A percentile compares a stretch with the other conserved stretches of the same genome.
Conservation (phyloP, 805 yeast species). For the Tetrapisispora iriomotensis region DNA sequence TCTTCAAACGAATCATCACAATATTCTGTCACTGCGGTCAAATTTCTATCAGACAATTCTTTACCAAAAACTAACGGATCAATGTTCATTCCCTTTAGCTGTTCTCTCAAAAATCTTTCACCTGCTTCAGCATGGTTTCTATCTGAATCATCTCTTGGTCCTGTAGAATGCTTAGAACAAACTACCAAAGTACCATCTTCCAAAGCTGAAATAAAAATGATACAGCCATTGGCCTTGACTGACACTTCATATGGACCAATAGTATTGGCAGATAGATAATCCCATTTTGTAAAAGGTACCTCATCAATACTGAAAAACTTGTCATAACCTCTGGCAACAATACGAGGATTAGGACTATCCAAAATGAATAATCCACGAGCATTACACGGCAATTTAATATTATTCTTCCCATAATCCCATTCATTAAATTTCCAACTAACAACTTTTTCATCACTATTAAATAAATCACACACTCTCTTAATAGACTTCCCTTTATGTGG, state of each 20-base stretch:
- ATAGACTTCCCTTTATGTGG: conserved; percentile 28
- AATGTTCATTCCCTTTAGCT: conserved; percentile 36
- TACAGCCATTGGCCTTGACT: conserved; percentile 89
- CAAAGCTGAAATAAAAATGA: conserved; percentile 70
- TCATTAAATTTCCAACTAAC: conserved; percentile 78
- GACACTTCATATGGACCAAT: conserved; percentile 74
- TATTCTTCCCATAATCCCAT: conserved; percentile 66
- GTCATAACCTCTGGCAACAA: conserved; percentile 83
- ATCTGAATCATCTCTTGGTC: conserved; percentile 42
- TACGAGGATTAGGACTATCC: conserved; percentile 30
- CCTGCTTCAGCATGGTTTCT: conserved; percentile 75
- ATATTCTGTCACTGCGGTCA: conserved; percentile 84
- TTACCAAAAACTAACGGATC: conserved; percentile 45
- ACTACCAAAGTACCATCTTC: conserved; percentile 70
- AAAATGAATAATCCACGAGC: conserved; percentile 78
- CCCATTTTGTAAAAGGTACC: conserved; percentile 41
- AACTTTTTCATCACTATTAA: conserved; percentile 20
- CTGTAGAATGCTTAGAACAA: conserved; percentile 87
- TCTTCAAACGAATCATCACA: conserved; percentile 94
- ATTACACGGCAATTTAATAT: conserved; percentile 49
- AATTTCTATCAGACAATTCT: conserved; percentile 38
- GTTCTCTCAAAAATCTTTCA: conserved; percentile 43
- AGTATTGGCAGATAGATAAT: conserved; percentile 37
- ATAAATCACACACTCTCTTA: conserved; percentile 22
- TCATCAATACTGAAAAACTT: conserved; percentile 85